Evolutionary conservation across 2,329 filamentous ascomycete genomes (phyloP), one percentile per base, ranked within the genome.

Genomic region (Talaromyces sp.): DNA sequence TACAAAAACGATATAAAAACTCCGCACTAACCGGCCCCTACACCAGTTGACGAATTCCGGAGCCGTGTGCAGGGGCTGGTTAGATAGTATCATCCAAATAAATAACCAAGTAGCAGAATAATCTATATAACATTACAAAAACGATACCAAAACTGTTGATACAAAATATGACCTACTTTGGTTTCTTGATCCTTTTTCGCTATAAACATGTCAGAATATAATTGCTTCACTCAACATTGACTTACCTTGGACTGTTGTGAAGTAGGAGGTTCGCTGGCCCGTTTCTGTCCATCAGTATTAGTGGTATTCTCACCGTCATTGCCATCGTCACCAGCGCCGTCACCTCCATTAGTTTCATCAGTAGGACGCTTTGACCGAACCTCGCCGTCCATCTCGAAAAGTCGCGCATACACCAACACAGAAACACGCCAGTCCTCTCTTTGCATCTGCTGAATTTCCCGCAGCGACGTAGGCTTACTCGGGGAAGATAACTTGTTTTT

Each of bases 371-470:
- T 6, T 9, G 4, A 2, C 19, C 13, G 19, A 8, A 47, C 47
- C 22, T 51, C 4, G 19, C 47, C 28, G 42, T 52, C 13, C 32
- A 61, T 19, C 11, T 27, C 6, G 33, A 57, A 61, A 7, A 42
- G 19, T 30, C 15, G 51, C 19, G 19, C 53, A 27, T 61, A 61
- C 42, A 52, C 39, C 54, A 61, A 42, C 22, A 61, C 42, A 27
- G 30, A 57, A 22, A 57, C 19, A 1, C 32, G 7, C 42, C 54
- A 52, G 10, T 17, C n/a, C 1, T 22, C 1, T 5, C 30, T 42
- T 25, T 53, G 54, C 54, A 52, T 17, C 15, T 57, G 11, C 17
- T 57, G 25, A 1, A 61, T 8, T 1, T 13, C 32, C 8, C 22
- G 0, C 13, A 39, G 15, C 22, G 52, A 30, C 28, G 2, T 9